Percentiles rank a stretch among this genome's conserved stretches.
phyloP scores from a whole-genome alignment of 352 stramenopile genomes.

The Peronospora belbahrii region DNA sequence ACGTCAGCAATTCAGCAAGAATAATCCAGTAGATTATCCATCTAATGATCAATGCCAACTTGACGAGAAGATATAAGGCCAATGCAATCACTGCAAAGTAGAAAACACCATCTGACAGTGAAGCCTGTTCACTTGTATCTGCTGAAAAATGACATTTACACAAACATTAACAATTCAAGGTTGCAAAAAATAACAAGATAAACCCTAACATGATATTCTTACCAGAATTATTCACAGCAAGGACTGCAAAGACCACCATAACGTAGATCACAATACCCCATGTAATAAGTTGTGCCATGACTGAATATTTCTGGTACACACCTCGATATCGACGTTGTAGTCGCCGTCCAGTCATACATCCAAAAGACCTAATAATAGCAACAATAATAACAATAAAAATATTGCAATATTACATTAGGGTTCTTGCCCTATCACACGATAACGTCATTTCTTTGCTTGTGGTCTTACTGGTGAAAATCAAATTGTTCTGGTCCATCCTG shows the following conservation, averaged over 20 bases:
- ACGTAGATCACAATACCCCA: slow-evolving; percentile 52
- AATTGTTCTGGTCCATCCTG: slow-evolving; percentile 32
- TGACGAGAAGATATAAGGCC: slow-evolving; percentile 55
- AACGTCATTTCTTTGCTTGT: neutral
- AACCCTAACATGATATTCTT: neutral
- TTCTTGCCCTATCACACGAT: neutral
- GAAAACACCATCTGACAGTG: slow-evolving; percentile 41
- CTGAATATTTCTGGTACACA: slow-evolving; percentile 56
- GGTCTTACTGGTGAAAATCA: slow-evolving; percentile 28
- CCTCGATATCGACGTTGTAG: slow-evolving; percentile 47
- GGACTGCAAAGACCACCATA: slow-evolving; percentile 33
- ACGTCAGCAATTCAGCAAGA: slow-evolving; percentile 49
- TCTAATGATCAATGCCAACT: slow-evolving; percentile 65
- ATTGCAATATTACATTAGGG: slow-evolving; percentile 1
- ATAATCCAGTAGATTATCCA: slow-evolving; percentile 84
- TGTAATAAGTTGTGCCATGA: slow-evolving; percentile 40
- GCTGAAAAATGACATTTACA: neutral
- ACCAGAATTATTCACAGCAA: slow-evolving; percentile 26
- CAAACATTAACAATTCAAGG: too few relatives aligned
- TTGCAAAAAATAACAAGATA: neutral
- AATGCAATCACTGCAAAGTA: slow-evolving; percentile 38
- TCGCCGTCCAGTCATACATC: slow-evolving; percentile 46
- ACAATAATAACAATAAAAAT: neutral
- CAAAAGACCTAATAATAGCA: slow-evolving; percentile 33
- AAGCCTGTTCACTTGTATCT: slow-evolving; percentile 10